phyloP scores from a whole-genome alignment of 441 rosid genomes.

The California macrophylla region DNA sequence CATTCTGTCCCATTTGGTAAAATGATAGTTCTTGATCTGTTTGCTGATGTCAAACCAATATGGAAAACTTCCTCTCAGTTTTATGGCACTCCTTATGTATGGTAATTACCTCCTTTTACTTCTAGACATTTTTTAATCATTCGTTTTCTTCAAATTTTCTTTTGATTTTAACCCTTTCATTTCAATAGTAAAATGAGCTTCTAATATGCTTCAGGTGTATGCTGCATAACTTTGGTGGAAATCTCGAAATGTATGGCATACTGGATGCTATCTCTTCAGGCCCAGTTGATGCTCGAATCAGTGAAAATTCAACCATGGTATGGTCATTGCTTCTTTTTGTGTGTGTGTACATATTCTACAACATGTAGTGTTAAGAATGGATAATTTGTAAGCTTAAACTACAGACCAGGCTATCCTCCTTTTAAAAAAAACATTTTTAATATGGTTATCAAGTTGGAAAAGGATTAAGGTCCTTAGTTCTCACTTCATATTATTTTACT shows the following conservation, averaged over 20 bases:
- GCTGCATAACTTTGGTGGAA: conserved; percentile 94
- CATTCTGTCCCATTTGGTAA: conserved; percentile 88
- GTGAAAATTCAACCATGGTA: conserved; percentile 90
- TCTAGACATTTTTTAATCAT: background rate
- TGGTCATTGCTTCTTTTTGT: conserved; percentile 5
- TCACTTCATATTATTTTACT: background rate
- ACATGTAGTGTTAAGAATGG: background rate
- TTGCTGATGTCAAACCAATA: conserved; percentile 84
- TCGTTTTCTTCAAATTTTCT: background rate
- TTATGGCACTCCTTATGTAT: conserved; percentile 86
- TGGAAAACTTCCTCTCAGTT: conserved; percentile 79
- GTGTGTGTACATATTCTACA: background rate
- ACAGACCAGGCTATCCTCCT: background rate
- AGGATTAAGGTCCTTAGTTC: background rate
- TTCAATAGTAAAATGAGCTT: background rate
- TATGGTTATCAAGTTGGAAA: background rate
- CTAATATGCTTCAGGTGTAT: conserved; percentile 54
- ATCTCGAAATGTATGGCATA: conserved; percentile 84
- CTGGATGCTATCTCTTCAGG: conserved; percentile 79
- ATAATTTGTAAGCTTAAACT: conserved; percentile 9
- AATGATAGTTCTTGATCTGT: conserved; percentile 92
- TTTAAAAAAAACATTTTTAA: background rate
- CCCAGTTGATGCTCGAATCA: conserved; percentile 70
- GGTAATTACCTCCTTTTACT: conserved; percentile 34
- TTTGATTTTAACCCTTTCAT: background rate